Conservation (phyloP, 305 asterid species). For the Solanum aculeatissimum region DNA sequence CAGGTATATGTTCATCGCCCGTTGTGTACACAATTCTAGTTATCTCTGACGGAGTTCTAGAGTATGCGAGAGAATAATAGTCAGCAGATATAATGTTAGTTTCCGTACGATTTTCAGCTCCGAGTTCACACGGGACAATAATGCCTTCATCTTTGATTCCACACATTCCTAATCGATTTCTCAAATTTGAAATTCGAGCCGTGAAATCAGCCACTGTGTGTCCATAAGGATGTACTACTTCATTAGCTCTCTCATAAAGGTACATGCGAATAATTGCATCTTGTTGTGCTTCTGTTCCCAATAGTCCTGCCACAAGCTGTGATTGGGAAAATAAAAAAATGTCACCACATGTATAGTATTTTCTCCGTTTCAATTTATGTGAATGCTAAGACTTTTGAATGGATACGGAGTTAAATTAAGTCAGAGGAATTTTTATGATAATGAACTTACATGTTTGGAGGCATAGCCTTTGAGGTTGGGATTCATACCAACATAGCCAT, state of each 20-base stretch:
- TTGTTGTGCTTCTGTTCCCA: slow-evolving; percentile 27
- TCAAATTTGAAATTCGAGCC: slow-evolving; percentile 8
- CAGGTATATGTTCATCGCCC: slow-evolving; percentile 10
- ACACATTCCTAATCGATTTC: slow-evolving; percentile 13
- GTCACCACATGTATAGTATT: neutral
- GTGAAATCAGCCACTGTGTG: slow-evolving; percentile 21
- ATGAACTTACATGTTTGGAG: slow-evolving; percentile 9
- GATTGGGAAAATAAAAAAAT: neutral
- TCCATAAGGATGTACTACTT: slow-evolving; percentile 16
- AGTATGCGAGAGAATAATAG: slow-evolving; percentile 8
- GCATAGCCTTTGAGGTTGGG: slow-evolving; percentile 15
- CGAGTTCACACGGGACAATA: slow-evolving; percentile 1
- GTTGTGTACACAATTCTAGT: slow-evolving; percentile 3
- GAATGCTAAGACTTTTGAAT: neutral
- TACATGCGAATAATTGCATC: slow-evolving; percentile 28
- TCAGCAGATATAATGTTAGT: slow-evolving; percentile 21
- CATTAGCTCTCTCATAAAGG: slow-evolving; percentile 11
- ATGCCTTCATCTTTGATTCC: slow-evolving; percentile 31
- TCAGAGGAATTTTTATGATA: too few species aligned
- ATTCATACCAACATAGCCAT: slow-evolving; percentile 30
- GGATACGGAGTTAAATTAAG: neutral
- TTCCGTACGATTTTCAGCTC: slow-evolving; percentile 12
- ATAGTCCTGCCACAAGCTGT: slow-evolving; percentile 26
- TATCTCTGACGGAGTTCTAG: slow-evolving; percentile 8
- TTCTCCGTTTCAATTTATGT: neutral